Base-by-base conservation (phyloP, 768 basidiomycete species). In the Hericium coralloides region DNA sequence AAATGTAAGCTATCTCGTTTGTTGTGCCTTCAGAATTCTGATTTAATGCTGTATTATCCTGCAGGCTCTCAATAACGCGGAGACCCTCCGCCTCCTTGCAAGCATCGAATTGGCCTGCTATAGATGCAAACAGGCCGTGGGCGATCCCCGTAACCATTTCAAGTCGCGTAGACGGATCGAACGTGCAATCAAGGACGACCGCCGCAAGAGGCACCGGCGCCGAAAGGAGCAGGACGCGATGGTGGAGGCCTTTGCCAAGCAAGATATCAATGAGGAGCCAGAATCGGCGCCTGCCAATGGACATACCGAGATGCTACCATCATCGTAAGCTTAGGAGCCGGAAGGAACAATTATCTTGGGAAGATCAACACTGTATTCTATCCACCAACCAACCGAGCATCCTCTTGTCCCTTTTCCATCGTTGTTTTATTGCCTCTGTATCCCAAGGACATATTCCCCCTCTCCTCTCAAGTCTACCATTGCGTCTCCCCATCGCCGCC, bases 91-190 rank as follows among this genome's bases (percentile, higher is more conserved):
- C 45, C 73, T 92, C 51, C 76, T 92, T 43, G 89, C 89, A 7
- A 87, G 85, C 71, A 88, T 92, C 60, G 90, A 92, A 65, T 81
- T 92, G 38, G 88, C 90, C 3, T 90, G 87, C 68, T 89, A 90
- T 67, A 80, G 79, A 63, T 88, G 84, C 73, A 86, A 82, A 65
- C 77, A 84, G 62, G 81, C 83, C 3, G 67, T 89, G 15, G 66
- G 77, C 51, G 87, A 90, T 69, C 84, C 89, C n/a, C 78, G 81
- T 36, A 68, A 74, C 45, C 85, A 87, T 63, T 71, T 70, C 64
- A 86, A 85, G 64, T 71, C 76, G 26, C 81, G 89, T 50, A 80
- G 87, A 63, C 81, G 83, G 63, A 81, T 92, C 53, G 86, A 91
- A 62, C 79, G 86, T 36, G 73, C 86, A n/a, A 90, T 92, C 67